Evolutionary conservation across 2,329 filamentous ascomycete genomes (phyloP), one percentile per base, ranked within the genome.

Genomic region (Pyrenophora tritici-repentis): DNA sequence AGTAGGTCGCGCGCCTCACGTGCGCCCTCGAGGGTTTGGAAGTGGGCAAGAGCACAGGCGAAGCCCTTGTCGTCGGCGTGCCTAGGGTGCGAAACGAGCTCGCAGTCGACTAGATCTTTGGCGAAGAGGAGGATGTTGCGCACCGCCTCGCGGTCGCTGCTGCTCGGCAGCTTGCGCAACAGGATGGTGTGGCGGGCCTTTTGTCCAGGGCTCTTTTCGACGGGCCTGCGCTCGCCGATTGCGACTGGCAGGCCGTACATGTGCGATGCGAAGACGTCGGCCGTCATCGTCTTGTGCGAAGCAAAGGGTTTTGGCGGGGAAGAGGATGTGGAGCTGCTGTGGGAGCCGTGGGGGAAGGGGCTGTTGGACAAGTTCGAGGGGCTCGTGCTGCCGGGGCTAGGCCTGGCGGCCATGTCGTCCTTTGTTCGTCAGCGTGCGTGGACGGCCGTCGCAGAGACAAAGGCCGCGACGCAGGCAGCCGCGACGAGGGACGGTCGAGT

Each of bases 111-210:
- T 41, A 86, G 76, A 56, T 86, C 83, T 61, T 84, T 83, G 16
- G 84, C 83, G 61, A 87, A 87, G n/a, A 86, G 76, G 5, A 87
- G 75, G 76, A 87, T 85, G 67, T 81, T 84, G 58, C 81, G 79
- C 48, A 87, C 76, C 14, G 81, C 77, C 56, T 86, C 84, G 42
- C 77, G 72, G 62, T 79, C 83, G 36, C 80, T 86, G 66, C 79
- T 84, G 52, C 76, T 78, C 3, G 84, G 83, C 12, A 87, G 75
- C 60, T 80, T 83, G 63, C 83, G 83, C 73, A 87, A 77, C 47
- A 84, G 70, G 53, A 87, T 76, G 45, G 71, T 63, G 42, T 72
- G 64, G 29, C 59, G 59, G 37, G 47, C 55, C 39, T 66, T 67
- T 42, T 50, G 43, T 5, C 66, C 65, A 31, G 63, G 53, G 39